phyloP scores from a whole-genome alignment of 2,329 filamentous ascomycete genomes.

The Scopulariopsis brevicaulis region DNA sequence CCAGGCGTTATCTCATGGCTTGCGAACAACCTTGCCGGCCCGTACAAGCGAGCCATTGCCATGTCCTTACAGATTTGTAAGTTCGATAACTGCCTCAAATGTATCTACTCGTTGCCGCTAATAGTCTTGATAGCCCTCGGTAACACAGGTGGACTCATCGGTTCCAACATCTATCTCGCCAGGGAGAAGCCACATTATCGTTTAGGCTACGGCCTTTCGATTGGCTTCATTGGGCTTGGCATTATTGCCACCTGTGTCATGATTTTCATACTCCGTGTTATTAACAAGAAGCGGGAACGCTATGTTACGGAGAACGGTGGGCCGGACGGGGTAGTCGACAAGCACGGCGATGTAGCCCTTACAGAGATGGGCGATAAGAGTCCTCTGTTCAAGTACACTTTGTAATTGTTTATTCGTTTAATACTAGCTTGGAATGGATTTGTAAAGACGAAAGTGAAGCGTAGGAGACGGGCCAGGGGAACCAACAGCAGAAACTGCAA shows the following conservation, averaged over 20 bases:
- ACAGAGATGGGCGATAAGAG: conserved; percentile 13
- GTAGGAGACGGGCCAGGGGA: too few relatives aligned
- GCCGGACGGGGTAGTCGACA: conserved; percentile 7
- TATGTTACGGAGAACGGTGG: conserved; percentile 9
- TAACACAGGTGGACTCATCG: conserved; percentile 6
- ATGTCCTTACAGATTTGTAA: conserved; percentile 6
- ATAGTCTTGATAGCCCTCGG: not conserved
- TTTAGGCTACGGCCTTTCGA: conserved; percentile 5
- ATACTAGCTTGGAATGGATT: too few relatives aligned
- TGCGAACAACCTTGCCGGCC: conserved; percentile 5
- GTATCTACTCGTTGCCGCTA: not conserved
- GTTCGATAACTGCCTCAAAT: not conserved
- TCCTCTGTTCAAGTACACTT: conserved; percentile 13
- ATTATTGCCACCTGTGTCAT: conserved; percentile 4
- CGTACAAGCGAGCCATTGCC: conserved; percentile 5
- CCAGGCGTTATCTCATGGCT: conserved; percentile 6
- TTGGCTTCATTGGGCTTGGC: conserved; percentile 2
- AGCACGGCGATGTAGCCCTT: conserved; percentile 11
- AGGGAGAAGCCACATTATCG: conserved; percentile 5
- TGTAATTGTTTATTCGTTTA: conserved; percentile 3
- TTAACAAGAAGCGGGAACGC: conserved; percentile 11
- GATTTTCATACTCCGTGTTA: conserved; percentile 8
- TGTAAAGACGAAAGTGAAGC: too few relatives aligned
- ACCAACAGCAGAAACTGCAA: too few relatives aligned
- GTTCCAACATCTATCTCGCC: conserved; percentile 6